Percentiles rank a stretch among this genome's conserved stretches.
phyloP scores from a whole-genome alignment of 106 monocot species.

The Dendrobium chrysotoxum region DNA sequence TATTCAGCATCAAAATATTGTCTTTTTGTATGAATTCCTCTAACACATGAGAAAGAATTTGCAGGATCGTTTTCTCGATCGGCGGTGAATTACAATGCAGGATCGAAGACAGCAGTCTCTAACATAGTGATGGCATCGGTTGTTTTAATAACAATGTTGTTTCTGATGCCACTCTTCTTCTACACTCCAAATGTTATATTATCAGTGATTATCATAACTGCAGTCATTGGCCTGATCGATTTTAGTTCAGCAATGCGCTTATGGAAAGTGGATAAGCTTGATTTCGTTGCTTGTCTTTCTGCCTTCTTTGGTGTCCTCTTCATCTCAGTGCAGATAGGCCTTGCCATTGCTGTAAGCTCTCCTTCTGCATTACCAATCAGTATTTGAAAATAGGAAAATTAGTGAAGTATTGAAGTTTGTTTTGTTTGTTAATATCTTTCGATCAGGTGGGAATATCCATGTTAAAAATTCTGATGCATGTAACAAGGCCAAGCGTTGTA shows the following conservation, averaged over 20 bases:
- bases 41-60: not conserved
- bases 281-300: conserved; percentile 33
- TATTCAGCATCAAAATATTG: not conserved
- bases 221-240: conserved; percentile 41
- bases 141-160: conserved; percentile 35
- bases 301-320: conserved; percentile 49
- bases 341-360: conserved; percentile 33
- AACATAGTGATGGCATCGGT: conserved; percentile 41
- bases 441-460: conserved; percentile 59
- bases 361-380: not conserved
- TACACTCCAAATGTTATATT: conserved; percentile 44
- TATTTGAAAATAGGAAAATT: not conserved
- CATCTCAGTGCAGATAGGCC: conserved; percentile 34
- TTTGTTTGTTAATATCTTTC: conserved; percentile 4
- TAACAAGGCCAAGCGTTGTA: conserved; percentile 59
- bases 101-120: conserved; percentile 36
- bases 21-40: not conserved
- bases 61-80: conserved; percentile 44
- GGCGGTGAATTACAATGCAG: conserved; percentile 45
- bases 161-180: conserved; percentile 39
- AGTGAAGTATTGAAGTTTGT: not conserved
- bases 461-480: conserved; percentile 65
- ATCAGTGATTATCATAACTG: conserved; percentile 37
- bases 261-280: conserved; percentile 49
- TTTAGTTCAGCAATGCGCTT: conserved; percentile 11